Evolutionary conservation across 2,329 filamentous ascomycete genomes (phyloP).

Genomic region (Phaeosphaeriaceae sp.): DNA sequence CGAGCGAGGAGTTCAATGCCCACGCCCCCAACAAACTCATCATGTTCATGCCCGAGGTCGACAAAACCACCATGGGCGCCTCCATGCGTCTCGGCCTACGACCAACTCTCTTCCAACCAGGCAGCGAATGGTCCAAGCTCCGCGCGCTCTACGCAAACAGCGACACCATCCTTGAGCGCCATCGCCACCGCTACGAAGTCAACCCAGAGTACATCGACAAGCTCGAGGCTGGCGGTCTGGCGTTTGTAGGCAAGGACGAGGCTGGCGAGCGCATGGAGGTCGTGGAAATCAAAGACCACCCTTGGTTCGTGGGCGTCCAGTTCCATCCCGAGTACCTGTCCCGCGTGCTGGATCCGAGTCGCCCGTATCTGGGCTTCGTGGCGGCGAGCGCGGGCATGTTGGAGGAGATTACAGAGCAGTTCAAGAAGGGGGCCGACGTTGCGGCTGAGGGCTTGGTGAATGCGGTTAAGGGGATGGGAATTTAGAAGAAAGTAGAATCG

Average conservation of each 20-base stretch:
- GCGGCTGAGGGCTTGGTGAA: conserved; percentile 29
- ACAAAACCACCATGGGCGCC: conserved; percentile 77
- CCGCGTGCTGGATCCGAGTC: conserved; percentile 75
- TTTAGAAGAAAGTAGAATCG: background rate
- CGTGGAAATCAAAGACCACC: conserved; percentile 81
- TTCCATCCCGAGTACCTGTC: conserved; percentile 88
- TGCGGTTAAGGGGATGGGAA: conserved; percentile 28
- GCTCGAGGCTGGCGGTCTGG: conserved; percentile 72
- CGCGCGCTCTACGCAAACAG: conserved; percentile 73
- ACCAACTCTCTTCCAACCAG: conserved; percentile 75
- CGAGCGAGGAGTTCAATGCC: conserved; percentile 64
- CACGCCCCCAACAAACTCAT: conserved; percentile 73
- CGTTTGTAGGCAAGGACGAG: conserved; percentile 81
- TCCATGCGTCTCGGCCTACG: conserved; percentile 86
- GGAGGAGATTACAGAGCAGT: conserved; percentile 52
- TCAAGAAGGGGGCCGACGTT: conserved; percentile 25
- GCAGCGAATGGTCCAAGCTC: conserved; percentile 79
- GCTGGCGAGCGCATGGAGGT: conserved; percentile 82
- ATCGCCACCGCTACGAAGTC: conserved; percentile 90
- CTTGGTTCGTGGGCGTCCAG: conserved; percentile 85
- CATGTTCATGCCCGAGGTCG: conserved; percentile 91
- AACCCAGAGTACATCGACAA: conserved; percentile 78
- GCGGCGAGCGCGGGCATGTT: conserved; percentile 77
- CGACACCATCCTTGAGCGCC: conserved; percentile 68
- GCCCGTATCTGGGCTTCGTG: conserved; percentile 83